Base-by-base conservation (phyloP, 257 asterid species). In the Voacanga thouarsii region DNA sequence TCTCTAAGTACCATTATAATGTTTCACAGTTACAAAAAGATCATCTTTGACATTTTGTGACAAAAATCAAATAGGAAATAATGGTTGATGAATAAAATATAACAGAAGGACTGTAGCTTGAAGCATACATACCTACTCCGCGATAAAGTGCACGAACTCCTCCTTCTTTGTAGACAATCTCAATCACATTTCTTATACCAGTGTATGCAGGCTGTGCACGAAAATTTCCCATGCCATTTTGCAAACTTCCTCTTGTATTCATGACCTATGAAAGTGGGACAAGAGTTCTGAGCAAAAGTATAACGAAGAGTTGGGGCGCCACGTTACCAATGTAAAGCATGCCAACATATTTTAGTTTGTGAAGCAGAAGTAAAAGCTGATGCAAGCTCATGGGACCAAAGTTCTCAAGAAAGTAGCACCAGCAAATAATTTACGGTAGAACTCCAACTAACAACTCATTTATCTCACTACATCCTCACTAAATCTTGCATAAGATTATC, bases 61-160 rank as follows among this genome's bases (percentile, higher is more conserved):
- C 12, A 5, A 73, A 49, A 73, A 26, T 68, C 75, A 70, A 79
- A 60, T 30, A 15, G 28, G 16, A 7, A 26, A 64, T 30, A 18
- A 28, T 60, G 67, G 67, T 60, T 10, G 28, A 61, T 33, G 23
- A 53, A 33, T 12, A 51, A 41, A 24, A 75, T 51, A 72, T 72
- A 50, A 57, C 18, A 2, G 5, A 50, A 56, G 53, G 65, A 3
- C 61, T 75, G 33, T 53, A 80, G 53, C 16, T 67, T 64, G 64
- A 12, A 26, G 33, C 28, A 78, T 37, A 71, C 74, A 21, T 89
- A 93, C 99, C 98, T 87, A 95, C 84, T 83, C 99, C 99, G 69
- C 99, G 90, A 79, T 96, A 96, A 56, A 96, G 93, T 53, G 81
- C 97, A 5, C 97, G 95, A 23, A 81, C 85, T 72, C 99, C 99